Conservation (phyloP, 306 rosid species). For the Vigna trinervia region DNA sequence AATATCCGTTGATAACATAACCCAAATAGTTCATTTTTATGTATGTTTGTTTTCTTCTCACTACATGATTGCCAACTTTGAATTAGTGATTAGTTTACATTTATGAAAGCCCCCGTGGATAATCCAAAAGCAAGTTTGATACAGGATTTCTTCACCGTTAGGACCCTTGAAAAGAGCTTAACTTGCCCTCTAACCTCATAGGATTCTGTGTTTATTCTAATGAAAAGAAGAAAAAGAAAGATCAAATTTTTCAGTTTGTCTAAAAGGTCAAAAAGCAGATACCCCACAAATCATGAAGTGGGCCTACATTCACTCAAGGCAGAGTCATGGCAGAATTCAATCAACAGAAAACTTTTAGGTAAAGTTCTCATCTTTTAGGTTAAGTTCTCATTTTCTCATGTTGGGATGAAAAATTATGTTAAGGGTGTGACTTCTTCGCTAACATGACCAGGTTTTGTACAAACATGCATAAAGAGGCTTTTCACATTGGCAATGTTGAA, state of each 20-base stretch:
- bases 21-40: too few relatives aligned
- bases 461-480: not conserved
- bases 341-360: not conserved
- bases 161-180: slow-evolving; percentile 37
- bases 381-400: not conserved
- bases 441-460: not conserved
- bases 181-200: slow-evolving; percentile 49
- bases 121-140: not conserved
- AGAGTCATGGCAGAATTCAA: not conserved
- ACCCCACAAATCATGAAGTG: slow-evolving; percentile 20
- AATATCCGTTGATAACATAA: too few relatives aligned
- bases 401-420: not conserved
- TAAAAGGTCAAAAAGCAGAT: slow-evolving; percentile 57
- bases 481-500: slow-evolving; percentile 19
- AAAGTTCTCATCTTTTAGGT: not conserved
- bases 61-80: too few relatives aligned
- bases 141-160: slow-evolving; percentile 24
- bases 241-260: slow-evolving; percentile 33
- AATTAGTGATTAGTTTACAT: too few relatives aligned
- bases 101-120: too few relatives aligned
- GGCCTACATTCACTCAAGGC: not conserved
- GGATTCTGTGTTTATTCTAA: slow-evolving; percentile 54
- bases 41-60: too few relatives aligned
- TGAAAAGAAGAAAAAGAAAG: slow-evolving; percentile 21
- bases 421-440: not conserved